Evolutionary conservation across 2,329 filamentous ascomycete genomes (phyloP).

Genomic region (Huntiella abstrusa): DNA sequence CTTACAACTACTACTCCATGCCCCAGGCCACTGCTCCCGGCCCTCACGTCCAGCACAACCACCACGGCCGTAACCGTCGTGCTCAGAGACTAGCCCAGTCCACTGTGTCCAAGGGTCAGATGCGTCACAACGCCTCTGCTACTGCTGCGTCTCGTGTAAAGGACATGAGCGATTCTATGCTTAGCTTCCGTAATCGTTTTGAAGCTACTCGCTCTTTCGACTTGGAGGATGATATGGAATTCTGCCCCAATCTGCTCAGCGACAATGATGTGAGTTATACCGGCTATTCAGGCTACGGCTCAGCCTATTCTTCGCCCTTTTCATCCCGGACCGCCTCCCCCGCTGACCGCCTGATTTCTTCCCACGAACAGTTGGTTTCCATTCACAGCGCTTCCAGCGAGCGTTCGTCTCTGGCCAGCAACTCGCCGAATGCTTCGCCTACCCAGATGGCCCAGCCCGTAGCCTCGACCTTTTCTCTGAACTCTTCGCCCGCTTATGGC

Average conservation of each 20-base stretch:
- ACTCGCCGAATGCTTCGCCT: slow-evolving; percentile 80
- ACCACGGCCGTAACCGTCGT: slow-evolving; percentile 71
- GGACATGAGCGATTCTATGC: slow-evolving; percentile 50
- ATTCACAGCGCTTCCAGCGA: slow-evolving; percentile 90
- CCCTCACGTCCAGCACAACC: slow-evolving; percentile 48
- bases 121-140: slow-evolving; percentile 41
- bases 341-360: slow-evolving; percentile 17
- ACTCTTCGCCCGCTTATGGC: slow-evolving; percentile 46
- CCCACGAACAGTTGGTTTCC: slow-evolving; percentile 52
- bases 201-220: slow-evolving; percentile 89
- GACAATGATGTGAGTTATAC: slow-evolving; percentile 65
- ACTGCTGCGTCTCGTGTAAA: slow-evolving; percentile 50
- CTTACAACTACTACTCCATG: slow-evolving; percentile 43
- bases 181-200: slow-evolving; percentile 68
- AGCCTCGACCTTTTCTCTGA: slow-evolving; percentile 57
- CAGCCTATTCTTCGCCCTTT: neutral
- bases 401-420: slow-evolving; percentile 84
- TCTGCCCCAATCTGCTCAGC: slow-evolving; percentile 80
- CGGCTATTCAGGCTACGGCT: neutral
- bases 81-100: slow-evolving; percentile 50
- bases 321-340: slow-evolving; percentile 13
- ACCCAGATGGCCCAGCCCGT: slow-evolving; percentile 71
- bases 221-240: slow-evolving; percentile 87
- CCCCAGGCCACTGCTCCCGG: slow-evolving; percentile 25
- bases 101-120: slow-evolving; percentile 58